These are phyloP conservation scores for Diaporthe australafricana DNA, from an alignment of 2,329 filamentous ascomycete species.

Conservation along the genomic window DNA sequence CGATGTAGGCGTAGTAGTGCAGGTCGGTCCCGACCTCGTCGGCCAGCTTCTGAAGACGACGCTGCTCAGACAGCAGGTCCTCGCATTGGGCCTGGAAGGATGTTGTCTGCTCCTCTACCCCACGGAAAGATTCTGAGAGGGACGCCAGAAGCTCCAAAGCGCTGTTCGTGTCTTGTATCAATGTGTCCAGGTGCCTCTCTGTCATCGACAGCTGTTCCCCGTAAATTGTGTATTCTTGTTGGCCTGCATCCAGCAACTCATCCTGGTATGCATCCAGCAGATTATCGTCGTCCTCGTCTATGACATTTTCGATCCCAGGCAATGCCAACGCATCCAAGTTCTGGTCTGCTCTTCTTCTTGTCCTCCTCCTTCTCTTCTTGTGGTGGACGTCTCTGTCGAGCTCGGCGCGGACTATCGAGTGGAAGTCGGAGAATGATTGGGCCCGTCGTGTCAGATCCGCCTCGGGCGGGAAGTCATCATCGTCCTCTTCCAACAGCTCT, in stretches of 20 bases:
- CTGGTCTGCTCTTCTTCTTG: slow-evolving; percentile 52
- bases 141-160: slow-evolving; percentile 81
- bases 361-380: slow-evolving; percentile 53
- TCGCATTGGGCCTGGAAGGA: slow-evolving; percentile 94
- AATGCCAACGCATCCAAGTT: slow-evolving; percentile 65
- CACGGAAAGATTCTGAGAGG: slow-evolving; percentile 86
- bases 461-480: slow-evolving; percentile 71
- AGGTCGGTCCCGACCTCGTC: slow-evolving; percentile 89
- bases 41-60: slow-evolving; percentile 80
- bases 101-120: slow-evolving; percentile 91
- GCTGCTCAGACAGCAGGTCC: slow-evolving; percentile 84
- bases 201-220: slow-evolving; percentile 84
- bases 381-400: slow-evolving; percentile 65
- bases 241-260: slow-evolving; percentile 82
- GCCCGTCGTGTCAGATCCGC: slow-evolving; percentile 74
- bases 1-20: slow-evolving; percentile 94
- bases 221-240: slow-evolving; percentile 87
- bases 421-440: slow-evolving; percentile 84
- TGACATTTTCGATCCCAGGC: slow-evolving; percentile 43
- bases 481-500: slow-evolving; percentile 69
- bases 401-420: slow-evolving; percentile 67
- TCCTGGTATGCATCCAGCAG: slow-evolving; percentile 71
- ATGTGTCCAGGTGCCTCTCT: slow-evolving; percentile 81
- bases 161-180: slow-evolving; percentile 79
- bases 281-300: slow-evolving; percentile 40